These are phyloP conservation scores for Stramenopiles sp. DNA, from an alignment of 352 stramenopile genomes.

Conservation along the genomic window DNA sequence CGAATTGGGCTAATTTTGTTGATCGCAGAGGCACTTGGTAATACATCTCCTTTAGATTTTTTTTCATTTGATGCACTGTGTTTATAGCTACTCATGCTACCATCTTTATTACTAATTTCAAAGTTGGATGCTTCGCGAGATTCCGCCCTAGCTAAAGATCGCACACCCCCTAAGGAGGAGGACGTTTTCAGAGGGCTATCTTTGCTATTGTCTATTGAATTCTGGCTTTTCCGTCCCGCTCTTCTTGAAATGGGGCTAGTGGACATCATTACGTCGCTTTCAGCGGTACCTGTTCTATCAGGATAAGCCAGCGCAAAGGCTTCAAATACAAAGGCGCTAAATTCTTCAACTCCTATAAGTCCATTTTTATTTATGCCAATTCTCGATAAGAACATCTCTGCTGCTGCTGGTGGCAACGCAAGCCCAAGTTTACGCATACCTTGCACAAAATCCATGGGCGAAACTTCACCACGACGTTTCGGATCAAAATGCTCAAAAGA, in stretches of 20 bases:
- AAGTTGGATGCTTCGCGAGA: background rate
- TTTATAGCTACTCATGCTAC: too few species aligned
- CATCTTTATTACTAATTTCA: too few species aligned
- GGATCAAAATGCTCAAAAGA: conserved; percentile 27
- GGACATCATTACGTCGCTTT: background rate
- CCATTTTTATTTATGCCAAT: background rate
- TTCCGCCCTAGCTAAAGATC: background rate
- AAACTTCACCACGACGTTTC: conserved; percentile 14
- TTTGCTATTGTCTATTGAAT: background rate
- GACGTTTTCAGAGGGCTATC: background rate
- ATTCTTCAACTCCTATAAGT: background rate
- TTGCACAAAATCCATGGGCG: background rate
- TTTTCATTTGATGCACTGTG: too few species aligned
- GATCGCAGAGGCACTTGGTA: background rate
- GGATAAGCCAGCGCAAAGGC: background rate
- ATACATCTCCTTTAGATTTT: background rate
- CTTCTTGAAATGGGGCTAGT: background rate
- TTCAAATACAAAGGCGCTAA: background rate
- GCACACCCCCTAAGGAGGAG: background rate
- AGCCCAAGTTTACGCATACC: background rate
- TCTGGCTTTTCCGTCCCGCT: background rate
- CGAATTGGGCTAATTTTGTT: background rate
- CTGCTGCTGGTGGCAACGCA: background rate
- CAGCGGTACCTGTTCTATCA: background rate
- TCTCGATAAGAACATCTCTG: background rate